These are phyloP conservation scores for Ilyonectria sp. DNA, from an alignment of 2,329 filamentous ascomycete genomes.

Conservation along the genomic window DNA sequence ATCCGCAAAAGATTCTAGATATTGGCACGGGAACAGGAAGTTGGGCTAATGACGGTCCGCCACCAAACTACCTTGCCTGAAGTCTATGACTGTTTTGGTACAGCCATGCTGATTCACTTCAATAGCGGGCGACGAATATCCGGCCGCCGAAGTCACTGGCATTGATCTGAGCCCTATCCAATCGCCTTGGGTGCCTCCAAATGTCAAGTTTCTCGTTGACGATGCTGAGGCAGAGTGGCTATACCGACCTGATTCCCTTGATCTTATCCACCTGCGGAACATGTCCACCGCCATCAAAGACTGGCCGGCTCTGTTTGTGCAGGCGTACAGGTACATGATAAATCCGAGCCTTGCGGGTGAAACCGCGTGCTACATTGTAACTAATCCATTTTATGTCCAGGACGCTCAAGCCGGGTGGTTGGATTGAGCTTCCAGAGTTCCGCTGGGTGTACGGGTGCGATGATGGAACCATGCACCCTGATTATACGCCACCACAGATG, in stretches of 20 bases:
- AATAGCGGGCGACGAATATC: constrained; percentile 56
- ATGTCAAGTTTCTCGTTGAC: constrained; percentile 58
- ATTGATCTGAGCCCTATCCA: constrained; percentile 59
- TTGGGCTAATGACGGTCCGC: constrained; percentile 63
- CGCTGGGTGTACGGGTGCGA: constrained; percentile 48
- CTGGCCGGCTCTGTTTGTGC: constrained; percentile 38
- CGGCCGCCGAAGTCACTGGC: constrained; percentile 55
- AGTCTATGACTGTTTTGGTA: no score
- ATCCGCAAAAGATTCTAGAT: constrained; percentile 57
- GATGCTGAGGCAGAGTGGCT: constrained; percentile 54
- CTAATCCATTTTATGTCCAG: constrained; percentile 15
- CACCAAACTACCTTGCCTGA: not conserved
- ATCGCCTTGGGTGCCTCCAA: constrained; percentile 57
- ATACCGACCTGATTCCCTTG: constrained; percentile 38
- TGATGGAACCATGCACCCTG: constrained; percentile 46
- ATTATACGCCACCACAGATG: constrained; percentile 48
- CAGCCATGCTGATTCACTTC: constrained; percentile 4
- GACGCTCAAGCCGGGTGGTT: constrained; percentile 60
- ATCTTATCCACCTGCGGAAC: constrained; percentile 51
- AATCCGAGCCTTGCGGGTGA: not conserved
- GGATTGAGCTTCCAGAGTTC: constrained; percentile 60
- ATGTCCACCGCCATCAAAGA: constrained; percentile 55
- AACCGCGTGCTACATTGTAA: not conserved
- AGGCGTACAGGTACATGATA: constrained; percentile 42
- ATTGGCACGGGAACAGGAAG: constrained; percentile 54